Conservation (phyloP, 73 alveolate species). For the Tetrahymena thermophila region DNA sequence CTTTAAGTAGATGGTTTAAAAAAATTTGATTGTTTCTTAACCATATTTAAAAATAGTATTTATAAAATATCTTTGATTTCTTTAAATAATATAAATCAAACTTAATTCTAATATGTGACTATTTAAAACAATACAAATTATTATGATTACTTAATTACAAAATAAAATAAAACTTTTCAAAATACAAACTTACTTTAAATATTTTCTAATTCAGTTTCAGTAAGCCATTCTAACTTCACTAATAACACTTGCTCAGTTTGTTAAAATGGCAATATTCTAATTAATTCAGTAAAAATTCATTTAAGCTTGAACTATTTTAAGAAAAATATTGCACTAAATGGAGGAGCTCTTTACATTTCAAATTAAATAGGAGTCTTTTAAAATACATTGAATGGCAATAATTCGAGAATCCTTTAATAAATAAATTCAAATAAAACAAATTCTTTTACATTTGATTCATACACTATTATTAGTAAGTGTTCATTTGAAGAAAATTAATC, state of each 20-base stretch:
- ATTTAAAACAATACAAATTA: neutral
- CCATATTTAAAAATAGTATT: neutral
- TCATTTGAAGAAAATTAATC: neutral
- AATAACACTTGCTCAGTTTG: neutral
- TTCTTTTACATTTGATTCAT: neutral
- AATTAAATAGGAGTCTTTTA: neutral
- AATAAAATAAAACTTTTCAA: too few relatives aligned
- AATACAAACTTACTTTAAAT: neutral
- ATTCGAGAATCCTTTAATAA: too few relatives aligned
- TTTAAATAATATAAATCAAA: neutral
- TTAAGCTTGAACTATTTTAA: neutral
- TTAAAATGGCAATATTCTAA: neutral
- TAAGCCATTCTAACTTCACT: neutral
- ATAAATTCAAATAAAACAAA: too few relatives aligned
- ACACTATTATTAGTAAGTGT: neutral
- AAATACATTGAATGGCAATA: neutral
- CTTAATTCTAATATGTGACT: neutral
- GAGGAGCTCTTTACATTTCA: neutral
- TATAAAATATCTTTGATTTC: neutral
- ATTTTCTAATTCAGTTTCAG: neutral
- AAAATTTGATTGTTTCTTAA: neutral
- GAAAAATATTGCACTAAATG: neutral
- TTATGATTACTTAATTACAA: neutral
- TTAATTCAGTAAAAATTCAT: neutral
- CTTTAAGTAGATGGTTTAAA: neutral